phyloP scores from a whole-genome alignment of 176 grass and related monocot species.

The Carex parvula region DNA sequence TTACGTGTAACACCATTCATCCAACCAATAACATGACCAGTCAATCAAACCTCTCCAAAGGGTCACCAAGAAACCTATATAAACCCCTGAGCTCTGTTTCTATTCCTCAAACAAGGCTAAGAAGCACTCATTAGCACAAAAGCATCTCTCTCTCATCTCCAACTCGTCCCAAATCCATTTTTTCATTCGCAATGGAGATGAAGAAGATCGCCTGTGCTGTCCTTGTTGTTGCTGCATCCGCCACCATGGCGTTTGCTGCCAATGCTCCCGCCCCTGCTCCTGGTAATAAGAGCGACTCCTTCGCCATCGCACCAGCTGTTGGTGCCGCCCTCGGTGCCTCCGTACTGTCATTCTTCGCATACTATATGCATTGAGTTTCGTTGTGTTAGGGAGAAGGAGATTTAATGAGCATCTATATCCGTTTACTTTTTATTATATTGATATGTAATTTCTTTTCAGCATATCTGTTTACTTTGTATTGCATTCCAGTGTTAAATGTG shows the following conservation, averaged over 20 bases:
- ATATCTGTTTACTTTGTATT: not conserved
- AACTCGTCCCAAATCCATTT: not conserved
- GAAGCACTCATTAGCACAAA: not conserved
- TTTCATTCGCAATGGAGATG: slow-evolving; percentile 28
- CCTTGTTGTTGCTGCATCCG: slow-evolving; percentile 24
- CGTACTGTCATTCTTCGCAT: slow-evolving; percentile 35
- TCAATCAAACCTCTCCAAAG: slow-evolving; percentile 10
- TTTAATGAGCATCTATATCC: slow-evolving; percentile 1
- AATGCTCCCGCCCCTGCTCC: slow-evolving; percentile 28
- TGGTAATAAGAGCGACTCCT: slow-evolving; percentile 1
- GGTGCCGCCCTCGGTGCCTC: slow-evolving; percentile 32
- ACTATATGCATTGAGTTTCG: slow-evolving; percentile 30
- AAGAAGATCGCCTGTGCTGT: slow-evolving; percentile 34
- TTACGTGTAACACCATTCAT: slow-evolving; percentile 3
- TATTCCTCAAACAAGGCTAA: slow-evolving; percentile 25
- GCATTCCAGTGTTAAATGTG: not conserved
- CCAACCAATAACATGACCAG: slow-evolving; percentile 7
- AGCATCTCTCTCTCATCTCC: slow-evolving; percentile 23
- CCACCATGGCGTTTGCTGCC: slow-evolving; percentile 13
- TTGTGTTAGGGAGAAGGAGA: not conserved
- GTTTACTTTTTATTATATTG: not conserved
- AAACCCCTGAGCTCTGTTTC: slow-evolving; percentile 15
- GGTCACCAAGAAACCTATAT: slow-evolving; percentile 20
- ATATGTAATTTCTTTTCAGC: too few relatives aligned
- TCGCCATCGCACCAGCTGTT: slow-evolving; percentile 21